phyloP scores from a whole-genome alignment of 345 rosid species.

The Rhodamnia argentea region DNA sequence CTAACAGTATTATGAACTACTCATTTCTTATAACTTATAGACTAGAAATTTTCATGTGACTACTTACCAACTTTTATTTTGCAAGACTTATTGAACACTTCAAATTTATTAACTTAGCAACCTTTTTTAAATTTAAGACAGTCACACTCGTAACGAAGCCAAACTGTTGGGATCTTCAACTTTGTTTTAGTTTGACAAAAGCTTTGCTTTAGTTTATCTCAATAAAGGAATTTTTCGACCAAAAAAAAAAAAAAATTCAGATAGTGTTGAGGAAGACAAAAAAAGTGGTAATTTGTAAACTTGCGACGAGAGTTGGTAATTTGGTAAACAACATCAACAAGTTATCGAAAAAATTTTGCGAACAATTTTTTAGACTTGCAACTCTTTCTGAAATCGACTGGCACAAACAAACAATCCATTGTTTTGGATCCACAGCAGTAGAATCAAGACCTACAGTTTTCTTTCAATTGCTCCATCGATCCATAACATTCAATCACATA shows the following conservation, averaged over 20 bases:
- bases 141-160: no score
- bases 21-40: neutral
- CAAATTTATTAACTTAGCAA: neutral
- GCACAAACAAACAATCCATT: neutral
- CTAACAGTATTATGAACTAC: neutral
- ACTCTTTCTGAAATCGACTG: neutral
- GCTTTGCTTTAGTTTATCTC: no score
- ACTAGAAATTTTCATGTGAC: neutral
- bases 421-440: neutral
- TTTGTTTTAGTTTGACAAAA: no score
- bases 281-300: neutral
- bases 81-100: neutral
- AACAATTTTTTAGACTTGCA: neutral
- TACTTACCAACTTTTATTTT: neutral
- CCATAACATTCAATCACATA: neutral
- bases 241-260: neutral
- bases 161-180: no score
- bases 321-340: neutral
- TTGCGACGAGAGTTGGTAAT: neutral
- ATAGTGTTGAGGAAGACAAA: neutral
- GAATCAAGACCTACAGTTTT: neutral
- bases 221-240: no score
- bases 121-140: neutral
- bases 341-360: neutral
- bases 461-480: neutral